Base-by-base conservation (phyloP, 2,329 filamentous ascomycete genomes). In the Pyricularia pennisetigena region DNA sequence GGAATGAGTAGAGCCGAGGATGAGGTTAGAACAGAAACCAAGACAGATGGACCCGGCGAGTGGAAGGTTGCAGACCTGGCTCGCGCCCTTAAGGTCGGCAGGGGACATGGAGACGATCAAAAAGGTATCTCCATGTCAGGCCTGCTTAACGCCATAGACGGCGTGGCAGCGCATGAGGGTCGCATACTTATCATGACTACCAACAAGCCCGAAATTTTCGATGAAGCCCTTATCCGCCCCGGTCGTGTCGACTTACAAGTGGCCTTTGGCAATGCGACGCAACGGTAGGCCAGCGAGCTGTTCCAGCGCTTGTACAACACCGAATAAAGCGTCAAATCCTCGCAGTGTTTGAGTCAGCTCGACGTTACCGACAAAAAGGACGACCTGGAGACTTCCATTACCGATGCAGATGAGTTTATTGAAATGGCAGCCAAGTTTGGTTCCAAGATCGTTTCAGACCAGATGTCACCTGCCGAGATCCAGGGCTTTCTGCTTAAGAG, bases 131-230 rank as follows among this genome's bases (percentile, higher is more conserved):
- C 90, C 0, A 83, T 95, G 2, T 92, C 90, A 0, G 91, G 91
- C 0, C 83, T 96, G 1, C 83, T 96, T 66, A 96, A 96, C 76
- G 90, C 90, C 69, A 92, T 95, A 69, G 92, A 96, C 73, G 91
- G 92, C 68, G 91, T 93, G 0, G 90, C 90, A 1, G 90, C 88
- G 3, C 90, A 92, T 72, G 91, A 94, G 78, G 91, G 91, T 28
- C 86, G 90, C 63, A 86, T 94, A 14, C 83, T 94, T 23, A 88
- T 94, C 79, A 93, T 94, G 89, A 94, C 91, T 0, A 93, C 90
- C 35, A 95, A 94, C 77, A 85, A 87, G 70, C 89, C 89, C 2
- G 88, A 94, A 72, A 82, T 85, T 14, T 84, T 94, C 0, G 91
- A 94, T 74, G 84, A 88, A 63, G 91, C 90, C 0, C 82, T 95